Conservation (phyloP, 768 basidiomycete species). For the Leucosporidium scottii region DNA sequence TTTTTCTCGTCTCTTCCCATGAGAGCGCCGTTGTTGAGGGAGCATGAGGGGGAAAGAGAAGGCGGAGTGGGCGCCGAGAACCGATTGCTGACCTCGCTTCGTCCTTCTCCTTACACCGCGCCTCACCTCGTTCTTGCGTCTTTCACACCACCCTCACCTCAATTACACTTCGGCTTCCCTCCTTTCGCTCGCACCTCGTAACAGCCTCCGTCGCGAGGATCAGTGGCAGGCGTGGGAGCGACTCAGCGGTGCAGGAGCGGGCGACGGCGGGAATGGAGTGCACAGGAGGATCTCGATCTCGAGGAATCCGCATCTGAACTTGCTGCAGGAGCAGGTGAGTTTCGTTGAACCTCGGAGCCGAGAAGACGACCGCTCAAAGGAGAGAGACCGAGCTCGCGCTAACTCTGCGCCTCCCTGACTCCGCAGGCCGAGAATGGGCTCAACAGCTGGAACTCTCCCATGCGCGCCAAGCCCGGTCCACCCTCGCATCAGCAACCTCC, state of each 20-base stretch:
- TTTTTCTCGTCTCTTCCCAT: too few relatives aligned
- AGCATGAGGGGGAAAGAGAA: too few relatives aligned
- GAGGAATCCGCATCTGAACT: slow-evolving; percentile 83
- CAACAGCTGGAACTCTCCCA: slow-evolving; percentile 30
- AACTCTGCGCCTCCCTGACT: slow-evolving; percentile 8
- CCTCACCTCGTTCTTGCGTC: too few relatives aligned
- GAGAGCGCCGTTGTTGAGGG: too few relatives aligned
- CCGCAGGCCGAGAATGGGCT: slow-evolving; percentile 21
- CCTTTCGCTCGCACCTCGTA: slow-evolving; percentile 49
- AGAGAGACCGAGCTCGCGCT: too few relatives aligned
- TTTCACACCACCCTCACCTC: too few relatives aligned
- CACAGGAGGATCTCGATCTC: slow-evolving; percentile 47
- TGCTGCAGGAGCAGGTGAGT: slow-evolving; percentile 82
- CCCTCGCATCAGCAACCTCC: not conserved
- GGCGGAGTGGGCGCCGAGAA: too few relatives aligned
- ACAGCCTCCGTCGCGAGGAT: slow-evolving; percentile 89
- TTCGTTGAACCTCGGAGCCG: not conserved
- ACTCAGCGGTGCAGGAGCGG: slow-evolving; percentile 60
- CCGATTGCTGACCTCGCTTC: slow-evolving; percentile 46
- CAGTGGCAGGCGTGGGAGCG: slow-evolving; percentile 94
- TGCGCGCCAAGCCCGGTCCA: slow-evolving; percentile 16
- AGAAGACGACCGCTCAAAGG: too few relatives aligned
- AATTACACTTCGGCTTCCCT: too few relatives aligned
- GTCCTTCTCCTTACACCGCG: too few relatives aligned
- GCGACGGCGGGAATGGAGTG: slow-evolving; percentile 42